These are phyloP conservation scores for Blastobotrys parvus DNA, from an alignment of 805 yeast species.

Conservation along the genomic window DNA sequence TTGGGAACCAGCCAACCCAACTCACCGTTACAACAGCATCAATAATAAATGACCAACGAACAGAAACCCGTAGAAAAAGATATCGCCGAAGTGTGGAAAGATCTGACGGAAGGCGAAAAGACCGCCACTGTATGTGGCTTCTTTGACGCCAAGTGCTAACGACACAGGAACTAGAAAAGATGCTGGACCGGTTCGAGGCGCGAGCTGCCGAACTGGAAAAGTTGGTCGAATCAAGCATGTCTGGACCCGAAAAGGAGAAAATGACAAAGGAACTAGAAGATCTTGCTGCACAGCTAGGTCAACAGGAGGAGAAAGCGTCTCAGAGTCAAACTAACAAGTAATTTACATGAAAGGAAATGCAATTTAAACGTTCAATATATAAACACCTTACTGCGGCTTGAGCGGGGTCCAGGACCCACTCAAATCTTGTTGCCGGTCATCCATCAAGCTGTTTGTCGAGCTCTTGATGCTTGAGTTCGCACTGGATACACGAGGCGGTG, in stretches of 20 bases:
- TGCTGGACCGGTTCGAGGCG: slow-evolving; percentile 57
- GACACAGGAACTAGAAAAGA: slow-evolving; percentile 51
- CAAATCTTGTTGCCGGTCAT: not conserved
- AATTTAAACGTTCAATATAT: not conserved
- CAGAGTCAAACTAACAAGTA: too few species aligned
- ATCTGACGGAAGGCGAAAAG: slow-evolving; percentile 58
- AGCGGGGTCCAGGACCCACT: slow-evolving; percentile 11
- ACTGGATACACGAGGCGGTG: not conserved
- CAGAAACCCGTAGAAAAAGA: slow-evolving; percentile 19
- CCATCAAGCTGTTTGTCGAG: slow-evolving; percentile 7
- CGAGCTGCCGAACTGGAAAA: slow-evolving; percentile 37
- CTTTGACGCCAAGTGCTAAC: slow-evolving; percentile 3
- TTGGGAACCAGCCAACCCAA: too few species aligned
- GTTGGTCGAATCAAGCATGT: slow-evolving; percentile 3
- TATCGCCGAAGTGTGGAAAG: slow-evolving; percentile 49
- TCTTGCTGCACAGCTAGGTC: too few species aligned
- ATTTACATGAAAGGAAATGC: not conserved
- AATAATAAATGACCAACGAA: not conserved
- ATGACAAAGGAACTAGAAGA: too few species aligned
- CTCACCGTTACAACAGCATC: not conserved
- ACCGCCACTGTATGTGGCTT: slow-evolving; percentile 41
- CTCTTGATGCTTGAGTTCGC: slow-evolving; percentile 2
- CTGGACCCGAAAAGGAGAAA: not conserved
- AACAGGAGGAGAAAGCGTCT: slow-evolving; percentile 5
- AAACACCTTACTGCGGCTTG: slow-evolving; percentile 6